Percentiles rank a stretch among this genome's conserved stretches.
Conservation (phyloP, 257 asterid species). For the Solanum commersonii region DNA sequence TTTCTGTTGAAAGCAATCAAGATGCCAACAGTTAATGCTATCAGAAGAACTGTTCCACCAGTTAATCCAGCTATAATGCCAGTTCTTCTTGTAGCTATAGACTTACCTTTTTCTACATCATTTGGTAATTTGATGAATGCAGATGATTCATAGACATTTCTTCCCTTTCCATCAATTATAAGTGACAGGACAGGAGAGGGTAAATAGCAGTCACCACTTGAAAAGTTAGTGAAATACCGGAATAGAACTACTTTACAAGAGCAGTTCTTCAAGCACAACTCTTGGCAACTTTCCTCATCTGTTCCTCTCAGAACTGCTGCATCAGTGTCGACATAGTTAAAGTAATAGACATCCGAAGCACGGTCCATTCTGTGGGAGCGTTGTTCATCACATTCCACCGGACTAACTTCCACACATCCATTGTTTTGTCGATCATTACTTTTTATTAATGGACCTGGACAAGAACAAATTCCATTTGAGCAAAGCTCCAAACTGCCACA, state of each 20-base stretch:
- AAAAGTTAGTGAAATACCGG: conserved; percentile 9
- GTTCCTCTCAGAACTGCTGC: not conserved
- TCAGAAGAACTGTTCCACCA: not conserved
- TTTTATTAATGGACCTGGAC: conserved; percentile 22
- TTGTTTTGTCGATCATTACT: conserved; percentile 9
- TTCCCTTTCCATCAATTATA: conserved; percentile 11
- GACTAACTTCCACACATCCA: conserved; percentile 31
- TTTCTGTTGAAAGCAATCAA: not conserved
- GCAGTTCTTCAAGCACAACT: conserved; percentile 24
- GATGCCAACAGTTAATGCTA: not conserved
- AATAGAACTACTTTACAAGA: conserved; percentile 36
- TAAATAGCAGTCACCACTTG: conserved; percentile 23
- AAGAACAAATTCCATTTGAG: conserved; percentile 24
- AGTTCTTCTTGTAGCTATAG: not conserved
- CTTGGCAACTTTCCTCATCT: conserved; percentile 18
- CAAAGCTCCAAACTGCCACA: conserved; percentile 35
- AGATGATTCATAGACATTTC: conserved; percentile 7
- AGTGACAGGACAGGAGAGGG: conserved; percentile 26
- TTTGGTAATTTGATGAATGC: conserved; percentile 11
- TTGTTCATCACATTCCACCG: conserved; percentile 16
- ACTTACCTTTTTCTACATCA: not conserved
- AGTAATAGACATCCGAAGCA: conserved; percentile 19
- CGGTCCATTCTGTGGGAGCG: conserved; percentile 16
- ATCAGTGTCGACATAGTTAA: conserved; percentile 2
- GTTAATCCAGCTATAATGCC: not conserved